Percentiles rank a stretch among this genome's conserved stretches.
Evolutionary conservation across 768 basidiomycete species (phyloP).

Genomic region (Suillus decipiens): DNA sequence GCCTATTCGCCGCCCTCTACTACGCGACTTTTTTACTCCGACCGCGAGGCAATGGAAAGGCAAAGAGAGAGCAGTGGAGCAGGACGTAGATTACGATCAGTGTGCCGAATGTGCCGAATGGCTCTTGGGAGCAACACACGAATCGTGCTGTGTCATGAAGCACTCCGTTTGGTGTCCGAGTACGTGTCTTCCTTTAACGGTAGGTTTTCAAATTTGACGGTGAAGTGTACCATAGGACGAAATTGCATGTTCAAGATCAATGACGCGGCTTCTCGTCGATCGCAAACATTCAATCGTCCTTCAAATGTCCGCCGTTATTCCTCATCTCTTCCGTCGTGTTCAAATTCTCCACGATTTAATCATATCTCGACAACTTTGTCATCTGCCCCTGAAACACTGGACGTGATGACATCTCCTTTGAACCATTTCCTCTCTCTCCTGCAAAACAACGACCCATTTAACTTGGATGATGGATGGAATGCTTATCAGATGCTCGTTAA

Average conservation of each 20-base stretch:
- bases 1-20: constrained; percentile 34
- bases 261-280: constrained; percentile 34
- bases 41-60: constrained; percentile 52
- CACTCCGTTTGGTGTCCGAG: constrained; percentile 53
- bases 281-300: constrained; percentile 16
- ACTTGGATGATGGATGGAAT: constrained; percentile 43
- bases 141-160: constrained; percentile 48
- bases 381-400: constrained; percentile 10
- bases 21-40: constrained; percentile 57
- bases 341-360: constrained; percentile 11
- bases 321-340: constrained; percentile 19
- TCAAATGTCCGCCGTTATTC: constrained; percentile 27
- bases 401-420: constrained; percentile 1
- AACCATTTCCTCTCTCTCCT: constrained; percentile 25
- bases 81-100: constrained; percentile 31
- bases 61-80: constrained; percentile 46
- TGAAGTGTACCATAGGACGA: constrained; percentile 24
- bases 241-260: constrained; percentile 39
- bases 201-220: not conserved
- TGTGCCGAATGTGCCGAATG: constrained; percentile 18
- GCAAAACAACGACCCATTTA: constrained; percentile 23
- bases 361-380: constrained; percentile 14
- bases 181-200: constrained; percentile 31
- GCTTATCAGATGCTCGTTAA: constrained; percentile 29
- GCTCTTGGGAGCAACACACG: constrained; percentile 24